Base-by-base conservation (phyloP, 257 asterid genomes). In the Datura wrightii region DNA sequence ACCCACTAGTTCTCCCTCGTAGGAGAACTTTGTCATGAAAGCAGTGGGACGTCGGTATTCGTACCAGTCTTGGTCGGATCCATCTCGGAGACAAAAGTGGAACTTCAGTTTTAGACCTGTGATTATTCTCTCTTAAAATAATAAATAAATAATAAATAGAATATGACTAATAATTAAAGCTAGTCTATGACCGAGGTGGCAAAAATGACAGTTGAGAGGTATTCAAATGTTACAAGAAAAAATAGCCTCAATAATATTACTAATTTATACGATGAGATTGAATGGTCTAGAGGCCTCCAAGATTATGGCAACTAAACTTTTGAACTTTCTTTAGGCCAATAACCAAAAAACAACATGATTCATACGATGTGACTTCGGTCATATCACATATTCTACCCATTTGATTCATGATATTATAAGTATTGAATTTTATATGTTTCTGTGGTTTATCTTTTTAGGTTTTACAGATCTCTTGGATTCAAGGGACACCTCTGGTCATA, bases 11-110 rank as follows among this genome's bases (percentile, higher is more conserved):
- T 89, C 65, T 18, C 88, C 69, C 84, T 53, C 14, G 42, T 11
- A 24, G 41, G n/a, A 6, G 39, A 80, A 14, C 67, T 88, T 50
- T 37, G 86, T 31, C 79, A 83, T 6, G 91, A 88, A 19, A 96
- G 93, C 37, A 96, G 93, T n/a, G 97, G 99, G 2, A 84, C 85
- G 81, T 54, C 86, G 5, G 89, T 92, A 67, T 94, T 96, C 88
- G 89, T 80, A 87, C 67, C 85, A 4, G 82, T 54, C 63, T 41
- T 89, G 79, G 52, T 86, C 94, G 90, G 93, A 89, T 94, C 88
- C 98, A 93, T 91, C 74, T 63, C 79, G 80, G 86, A 65, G 46
- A 65, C 16, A 34, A 65, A 10, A 1, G 58, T 6, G 42, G 34
- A 16, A 63, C 71, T 63, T 63, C 44, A 63, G 41, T 34, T 63